These are phyloP conservation scores for Vigna reflexopilosa DNA, from an alignment of 306 rosid genomes.

Conservation along the genomic window DNA sequence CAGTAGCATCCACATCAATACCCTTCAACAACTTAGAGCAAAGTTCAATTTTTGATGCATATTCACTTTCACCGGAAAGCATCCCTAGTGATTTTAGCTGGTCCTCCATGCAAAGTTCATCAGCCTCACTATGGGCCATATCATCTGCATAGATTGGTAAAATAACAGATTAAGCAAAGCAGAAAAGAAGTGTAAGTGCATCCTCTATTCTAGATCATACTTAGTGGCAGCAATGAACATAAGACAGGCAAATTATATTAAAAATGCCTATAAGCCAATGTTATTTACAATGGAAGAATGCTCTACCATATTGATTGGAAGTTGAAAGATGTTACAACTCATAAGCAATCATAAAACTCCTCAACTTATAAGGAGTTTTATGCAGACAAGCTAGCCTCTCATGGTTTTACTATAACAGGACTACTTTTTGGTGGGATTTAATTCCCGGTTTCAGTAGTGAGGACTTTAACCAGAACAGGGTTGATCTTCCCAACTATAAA, in stretches of 20 bases:
- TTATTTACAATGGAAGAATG: constrained; percentile 3
- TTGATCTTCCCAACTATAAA: background rate
- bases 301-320: background rate
- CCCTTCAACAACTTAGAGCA: constrained; percentile 60
- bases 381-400: background rate
- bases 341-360: constrained; percentile 14
- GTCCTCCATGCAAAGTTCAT: constrained; percentile 75
- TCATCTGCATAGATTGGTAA: constrained; percentile 66
- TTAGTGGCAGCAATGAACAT: constrained; percentile 6
- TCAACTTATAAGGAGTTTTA: background rate
- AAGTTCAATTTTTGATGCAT: constrained; percentile 47
- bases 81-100: constrained; percentile 69
- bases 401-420: background rate
- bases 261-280: constrained; percentile 24
- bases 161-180: constrained; percentile 41
- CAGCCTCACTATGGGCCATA: constrained; percentile 51
- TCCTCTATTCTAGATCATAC: constrained; percentile 35
- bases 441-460: background rate
- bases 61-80: constrained; percentile 60
- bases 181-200: constrained; percentile 24
- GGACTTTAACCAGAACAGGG: background rate
- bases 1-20: constrained; percentile 62
- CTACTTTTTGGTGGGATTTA: background rate
- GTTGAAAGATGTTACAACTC: constrained; percentile 3
- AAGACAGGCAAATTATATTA: constrained; percentile 29